These are phyloP conservation scores for Funneliformis caledonium DNA, from an alignment of 371 early-diverging fungal genomes.

Conservation along the genomic window DNA sequence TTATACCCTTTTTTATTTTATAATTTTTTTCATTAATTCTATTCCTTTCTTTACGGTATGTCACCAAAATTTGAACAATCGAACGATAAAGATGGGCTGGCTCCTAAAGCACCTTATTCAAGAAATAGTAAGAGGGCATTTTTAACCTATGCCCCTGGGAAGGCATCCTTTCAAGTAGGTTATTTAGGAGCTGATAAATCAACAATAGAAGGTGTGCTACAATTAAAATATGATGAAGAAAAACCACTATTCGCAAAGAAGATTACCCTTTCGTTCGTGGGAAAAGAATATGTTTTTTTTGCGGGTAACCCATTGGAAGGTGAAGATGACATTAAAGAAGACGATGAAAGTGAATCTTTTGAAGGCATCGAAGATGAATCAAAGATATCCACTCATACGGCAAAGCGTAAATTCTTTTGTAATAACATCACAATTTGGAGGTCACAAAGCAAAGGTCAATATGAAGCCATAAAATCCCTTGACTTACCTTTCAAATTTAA, in stretches of 20 bases:
- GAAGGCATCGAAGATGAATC: background rate
- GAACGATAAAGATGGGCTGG: background rate
- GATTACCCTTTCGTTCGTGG: background rate
- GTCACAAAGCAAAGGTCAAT: constrained; percentile 15
- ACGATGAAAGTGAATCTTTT: background rate
- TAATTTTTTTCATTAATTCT: no score
- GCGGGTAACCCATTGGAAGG: background rate
- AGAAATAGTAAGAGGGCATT: background rate
- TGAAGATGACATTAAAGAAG: background rate
- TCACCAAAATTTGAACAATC: background rate
- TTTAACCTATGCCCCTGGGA: background rate
- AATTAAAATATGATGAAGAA: background rate
- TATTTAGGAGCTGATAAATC: background rate
- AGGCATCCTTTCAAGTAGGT: background rate
- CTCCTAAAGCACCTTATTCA: background rate
- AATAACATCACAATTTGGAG: background rate
- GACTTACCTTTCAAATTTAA: constrained; percentile 10
- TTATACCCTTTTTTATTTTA: no score
- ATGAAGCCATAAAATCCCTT: background rate
- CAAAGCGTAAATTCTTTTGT: constrained; percentile 1
- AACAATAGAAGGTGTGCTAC: background rate
- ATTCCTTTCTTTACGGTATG: background rate
- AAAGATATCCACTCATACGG: background rate
- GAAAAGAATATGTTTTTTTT: background rate
- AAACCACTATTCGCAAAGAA: constrained; percentile 13